Percentiles rank a stretch among this genome's conserved stretches.
phyloP scores from a whole-genome alignment of 1,284 basidiomycete species.

The Ceratobasidium sp. region DNA sequence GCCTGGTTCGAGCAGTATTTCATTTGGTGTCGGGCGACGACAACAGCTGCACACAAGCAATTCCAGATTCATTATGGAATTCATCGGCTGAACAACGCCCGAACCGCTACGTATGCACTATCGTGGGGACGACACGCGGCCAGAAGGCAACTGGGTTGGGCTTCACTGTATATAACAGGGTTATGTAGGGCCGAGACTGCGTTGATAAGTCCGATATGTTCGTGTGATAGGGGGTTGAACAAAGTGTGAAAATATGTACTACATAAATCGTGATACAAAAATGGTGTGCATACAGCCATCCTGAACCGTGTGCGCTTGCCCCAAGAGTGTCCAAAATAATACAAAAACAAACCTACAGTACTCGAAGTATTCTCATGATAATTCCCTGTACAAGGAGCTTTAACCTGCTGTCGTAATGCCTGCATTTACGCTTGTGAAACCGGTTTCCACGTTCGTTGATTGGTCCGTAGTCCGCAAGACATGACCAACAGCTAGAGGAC shows the following conservation, averaged over 20 bases:
- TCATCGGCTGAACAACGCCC: conserved; percentile 24
- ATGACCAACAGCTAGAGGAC: conserved; percentile 19
- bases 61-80: conserved; percentile 39
- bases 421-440: conserved; percentile 27
- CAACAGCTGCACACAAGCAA: conserved; percentile 1
- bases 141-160: background rate
- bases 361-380: conserved; percentile 20
- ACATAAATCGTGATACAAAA: too few species aligned
- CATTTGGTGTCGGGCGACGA: background rate
- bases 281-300: conserved; percentile 5
- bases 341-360: conserved; percentile 2
- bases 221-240: too few species aligned
- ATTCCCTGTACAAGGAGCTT: conserved; percentile 3
- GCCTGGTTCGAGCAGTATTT: background rate
- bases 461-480: conserved; percentile 26
- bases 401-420: conserved; percentile 39
- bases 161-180: too few species aligned
- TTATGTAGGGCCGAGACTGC: background rate
- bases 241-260: too few species aligned
- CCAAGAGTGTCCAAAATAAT: conserved; percentile 5
- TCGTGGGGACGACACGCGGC: conserved; percentile 18
- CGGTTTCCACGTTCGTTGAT: conserved; percentile 33
- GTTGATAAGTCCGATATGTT: background rate
- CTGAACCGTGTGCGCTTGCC: background rate
- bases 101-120: conserved; percentile 1